Conservation (phyloP, 345 rosid species). For the Pistacia atlantica region DNA sequence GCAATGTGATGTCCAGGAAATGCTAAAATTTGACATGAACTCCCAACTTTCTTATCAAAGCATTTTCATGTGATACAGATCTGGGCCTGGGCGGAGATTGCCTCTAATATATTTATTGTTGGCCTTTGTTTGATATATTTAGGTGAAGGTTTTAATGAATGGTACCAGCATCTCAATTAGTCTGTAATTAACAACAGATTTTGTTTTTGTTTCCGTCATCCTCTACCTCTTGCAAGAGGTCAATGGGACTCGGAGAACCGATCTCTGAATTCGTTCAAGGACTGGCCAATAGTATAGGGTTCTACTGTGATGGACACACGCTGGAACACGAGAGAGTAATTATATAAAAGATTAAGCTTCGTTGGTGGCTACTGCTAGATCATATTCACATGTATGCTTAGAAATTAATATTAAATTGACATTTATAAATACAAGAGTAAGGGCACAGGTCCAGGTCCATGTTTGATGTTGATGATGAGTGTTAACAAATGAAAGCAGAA, state of each 20-base stretch:
- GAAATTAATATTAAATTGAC: too few species aligned
- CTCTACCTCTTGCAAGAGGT: neutral
- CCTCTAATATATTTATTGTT: too few species aligned
- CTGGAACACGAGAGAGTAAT: neutral
- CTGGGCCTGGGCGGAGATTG: too few species aligned
- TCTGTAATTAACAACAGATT: too few species aligned
- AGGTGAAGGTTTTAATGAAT: too few species aligned
- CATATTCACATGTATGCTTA: neutral
- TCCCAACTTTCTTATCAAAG: neutral
- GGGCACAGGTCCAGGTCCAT: neutral
- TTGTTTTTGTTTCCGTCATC: neutral
- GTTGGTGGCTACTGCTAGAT: neutral
- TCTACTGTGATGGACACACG: too few species aligned
- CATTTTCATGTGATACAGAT: neutral
- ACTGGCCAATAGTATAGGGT: neutral
- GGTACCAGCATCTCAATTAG: too few species aligned
- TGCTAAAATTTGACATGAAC: neutral
- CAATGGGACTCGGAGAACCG: conserved; percentile 10
- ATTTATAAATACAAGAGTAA: neutral
- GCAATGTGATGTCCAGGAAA: neutral
- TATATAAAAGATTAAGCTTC: too few species aligned
- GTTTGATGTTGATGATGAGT: too few species aligned
- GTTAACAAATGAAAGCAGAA: neutral
- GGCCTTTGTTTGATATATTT: too few species aligned
- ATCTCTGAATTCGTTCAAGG: neutral